Evolutionary conservation across 139 green algal genomes (phyloP), one percentile per base, ranked within the genome.

Genomic region (Coccomyxa sp.): DNA sequence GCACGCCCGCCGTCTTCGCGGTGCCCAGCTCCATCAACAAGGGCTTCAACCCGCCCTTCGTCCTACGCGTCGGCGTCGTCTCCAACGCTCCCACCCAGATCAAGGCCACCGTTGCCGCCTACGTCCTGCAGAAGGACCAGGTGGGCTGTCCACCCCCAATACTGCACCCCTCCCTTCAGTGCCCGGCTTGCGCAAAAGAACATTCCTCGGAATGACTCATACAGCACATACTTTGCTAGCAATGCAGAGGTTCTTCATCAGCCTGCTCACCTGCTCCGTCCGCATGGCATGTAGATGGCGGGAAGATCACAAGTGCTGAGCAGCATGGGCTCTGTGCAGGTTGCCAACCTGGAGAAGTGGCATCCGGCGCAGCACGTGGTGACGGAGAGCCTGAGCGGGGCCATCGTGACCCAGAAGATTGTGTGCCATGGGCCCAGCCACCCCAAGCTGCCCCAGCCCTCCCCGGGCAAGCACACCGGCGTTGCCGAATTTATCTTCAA

Each of bases 271-370:
- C n/a, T n/a, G n/a, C n/a, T n/a, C n/a, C n/a, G n/a, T n/a, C n/a
- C n/a, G n/a, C n/a, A n/a, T n/a, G n/a, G n/a, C n/a, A n/a, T n/a
- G n/a, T n/a, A n/a, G n/a, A n/a, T n/a, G n/a, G n/a, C n/a, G n/a
- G n/a, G n/a, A n/a, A n/a, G n/a, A n/a, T n/a, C n/a, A n/a, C n/a
- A n/a, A n/a, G n/a, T n/a, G n/a, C n/a, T n/a, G n/a, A n/a, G n/a
- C n/a, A n/a, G n/a, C n/a, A n/a, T n/a, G n/a, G n/a, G n/a, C n/a
- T n/a, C 39, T 54, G 64, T 75, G 68, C 37, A 73, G 68, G 76
- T 80, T 37, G 64, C 64, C n/a, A 75, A 68, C 50, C 39, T 81
- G 69, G 40, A 81, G 33, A 38, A 55, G 41, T 81, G 77, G 77
- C 68, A 81, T 41, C 77, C 77, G 22, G 69, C 16, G 0, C 34